Evolutionary conservation across 495 filamentous ascomycete genomes (phyloP), one percentile per base, ranked within the genome.

Genomic region (Talaromyces wortmannii): DNA sequence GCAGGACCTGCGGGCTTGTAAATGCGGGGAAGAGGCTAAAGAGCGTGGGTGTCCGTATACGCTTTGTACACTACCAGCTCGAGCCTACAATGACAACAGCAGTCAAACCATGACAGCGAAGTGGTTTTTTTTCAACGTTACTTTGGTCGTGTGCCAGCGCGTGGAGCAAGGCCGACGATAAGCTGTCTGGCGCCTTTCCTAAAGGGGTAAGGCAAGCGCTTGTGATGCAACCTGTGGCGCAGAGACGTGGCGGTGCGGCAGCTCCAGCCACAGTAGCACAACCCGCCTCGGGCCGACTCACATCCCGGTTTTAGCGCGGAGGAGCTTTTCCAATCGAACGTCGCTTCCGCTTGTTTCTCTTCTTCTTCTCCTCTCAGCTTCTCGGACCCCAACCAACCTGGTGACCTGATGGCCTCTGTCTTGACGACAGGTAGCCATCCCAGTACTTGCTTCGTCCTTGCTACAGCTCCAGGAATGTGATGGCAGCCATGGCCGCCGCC

Each of bases 351-450:
- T 58, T 56, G 59, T 52, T 63, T 57, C 52, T 55, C 57, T 59
- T 59, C 51, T 55, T 59, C 53, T 57, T 46, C 29, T 31, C 53
- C 44, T 53, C 45, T 46, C 43, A 12, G 30, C 53, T 44, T 32
- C 32, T 50, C 43, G 42, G 23, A 13, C 45, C 42, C 49, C 48
- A 48, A 42, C 53, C 50, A 44, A 55, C 58, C 53, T 55, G 45
- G 55, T 12, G 47, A 31, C 47, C 61, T 55, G 60, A 69, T 69
- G 64, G 67, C 62, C 62, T 55, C 49, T 57, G 63, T 60, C 59
- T 58, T n/a, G 52, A 33, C 52, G 23, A 53, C 10, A 30, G 30
- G 18, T 15, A 31, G 42, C 36, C 13, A 18, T 31, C 7, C 36
- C 23, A 31, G 23, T 23, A 23, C 23, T 23, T 23, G 23, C 23